A percentile compares a stretch with the other conserved stretches of the same genome.
phyloP scores from a whole-genome alignment of 441 rosid species.

The Codiaeum variegatum region DNA sequence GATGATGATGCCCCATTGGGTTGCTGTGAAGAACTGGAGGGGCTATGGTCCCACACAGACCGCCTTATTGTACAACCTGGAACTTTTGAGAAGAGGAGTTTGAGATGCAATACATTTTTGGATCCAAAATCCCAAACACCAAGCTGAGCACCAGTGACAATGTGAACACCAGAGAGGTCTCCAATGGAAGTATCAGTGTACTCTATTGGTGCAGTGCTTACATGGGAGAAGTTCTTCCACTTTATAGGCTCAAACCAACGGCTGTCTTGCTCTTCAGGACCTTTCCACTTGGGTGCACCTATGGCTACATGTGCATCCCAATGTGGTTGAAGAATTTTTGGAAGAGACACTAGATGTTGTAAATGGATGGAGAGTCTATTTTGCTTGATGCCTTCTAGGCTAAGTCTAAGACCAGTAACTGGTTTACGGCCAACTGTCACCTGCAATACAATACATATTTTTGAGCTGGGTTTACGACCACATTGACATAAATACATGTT shows the following conservation, averaged over 20 bases:
- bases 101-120: conserved; percentile 58
- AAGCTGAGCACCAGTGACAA: conserved; percentile 69
- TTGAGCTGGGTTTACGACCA: conserved; percentile 7
- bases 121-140: conserved; percentile 76
- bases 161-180: conserved; percentile 69
- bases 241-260: conserved; percentile 78
- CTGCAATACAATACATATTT: conserved; percentile 29
- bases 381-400: conserved; percentile 57
- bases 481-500: neutral
- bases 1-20: conserved; percentile 34
- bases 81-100: conserved; percentile 58
- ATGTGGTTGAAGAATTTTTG: conserved; percentile 57
- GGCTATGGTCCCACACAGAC: conserved; percentile 68
- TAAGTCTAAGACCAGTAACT: conserved; percentile 57
- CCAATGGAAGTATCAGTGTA: conserved; percentile 49
- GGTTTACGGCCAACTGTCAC: conserved; percentile 69
- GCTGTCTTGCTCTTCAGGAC: conserved; percentile 81
- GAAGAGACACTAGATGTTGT: conserved; percentile 64
- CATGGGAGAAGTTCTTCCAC: conserved; percentile 76
- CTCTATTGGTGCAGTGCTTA: conserved; percentile 78
- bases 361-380: conserved; percentile 53
- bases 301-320: conserved; percentile 68
- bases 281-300: conserved; percentile 75
- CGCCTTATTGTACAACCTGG: conserved; percentile 64
- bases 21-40: conserved; percentile 33